Evolutionary conservation across 805 yeast species (phyloP), one percentile per base, ranked within the genome.

Genomic region (Lipomyces spencermartinsiae): DNA sequence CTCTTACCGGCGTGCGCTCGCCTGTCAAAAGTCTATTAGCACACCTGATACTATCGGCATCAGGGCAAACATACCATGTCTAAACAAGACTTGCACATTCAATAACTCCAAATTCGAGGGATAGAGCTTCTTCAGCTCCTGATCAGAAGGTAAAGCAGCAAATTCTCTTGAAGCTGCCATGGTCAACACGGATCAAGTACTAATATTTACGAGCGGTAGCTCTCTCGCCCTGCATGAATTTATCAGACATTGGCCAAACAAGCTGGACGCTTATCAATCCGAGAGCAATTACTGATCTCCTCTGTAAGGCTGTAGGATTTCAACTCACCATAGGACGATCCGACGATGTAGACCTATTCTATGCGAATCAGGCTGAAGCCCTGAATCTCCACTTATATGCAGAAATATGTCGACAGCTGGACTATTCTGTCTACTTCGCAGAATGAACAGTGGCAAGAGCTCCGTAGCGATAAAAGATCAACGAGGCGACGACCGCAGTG

Each of bases 1-100:
- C 72, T 9, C 73, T 65, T 1, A 71, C 73, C 7, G 73, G 73
- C 8, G 73, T 64, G 19, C 73, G 71, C 29, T 71, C 73, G 34
- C 71, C 71, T 68, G 22, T 2, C 56, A n/a, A 25, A 53, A 29
- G 8, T n/a, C 19, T 29, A 6, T 53, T 31, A 53, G 39, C 35
- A 29, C 59, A 19, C 7, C 8, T 16, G 39, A 12, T n/a, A 19
- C 34, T 7, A 16, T 12, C 12, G 29, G 16, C 14, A 16, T 22
- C 6, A 19, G 19, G 14, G 53, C 49, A 33, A 35, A 57, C 64
- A 8, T 16, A 65, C 69, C 69, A 29, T 66, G 69, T 14, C 73
- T 62, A 34, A 70, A 70, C 33, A 71, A 54, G 25, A 71, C 61
- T 58, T 71, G 72, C 29, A 71, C 69, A 33, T 71, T 63, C 14